A percentile compares a stretch with the other conserved stretches of the same genome.
Conservation (phyloP, 768 basidiomycete species). For the Tylopilus plumbeoviolaceoides region DNA sequence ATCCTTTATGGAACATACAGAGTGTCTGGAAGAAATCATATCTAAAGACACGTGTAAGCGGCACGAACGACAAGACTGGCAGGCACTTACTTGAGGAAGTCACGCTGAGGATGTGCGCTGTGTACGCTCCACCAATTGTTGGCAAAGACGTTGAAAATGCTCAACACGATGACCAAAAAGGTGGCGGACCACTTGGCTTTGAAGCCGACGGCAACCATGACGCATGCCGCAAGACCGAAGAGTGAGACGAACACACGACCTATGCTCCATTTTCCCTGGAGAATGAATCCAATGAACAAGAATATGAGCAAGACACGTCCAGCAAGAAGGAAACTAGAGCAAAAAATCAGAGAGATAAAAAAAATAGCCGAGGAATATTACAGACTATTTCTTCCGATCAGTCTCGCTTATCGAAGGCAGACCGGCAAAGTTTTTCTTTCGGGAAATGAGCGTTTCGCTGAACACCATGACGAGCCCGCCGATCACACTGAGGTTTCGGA, state of each 20-base stretch:
- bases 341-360: slow-evolving; percentile 2
- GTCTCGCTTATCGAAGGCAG: slow-evolving; percentile 88
- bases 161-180: slow-evolving; percentile 89
- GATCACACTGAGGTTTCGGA: slow-evolving; percentile 96
- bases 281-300: slow-evolving; percentile 96
- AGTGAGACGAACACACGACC: slow-evolving; percentile 84
- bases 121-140: slow-evolving; percentile 99
- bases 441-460: slow-evolving; percentile 87
- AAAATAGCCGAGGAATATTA: slow-evolving; percentile 6
- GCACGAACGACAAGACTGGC: neutral
- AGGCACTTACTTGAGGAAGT: slow-evolving; percentile 87
- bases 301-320: slow-evolving; percentile 97
- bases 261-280: slow-evolving; percentile 90
- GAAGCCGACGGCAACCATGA: slow-evolving; percentile 97
- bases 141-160: slow-evolving; percentile 94
- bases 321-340: slow-evolving; percentile 85
- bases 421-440: slow-evolving; percentile 87
- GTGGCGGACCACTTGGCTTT: slow-evolving; percentile 98
- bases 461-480: slow-evolving; percentile 99
- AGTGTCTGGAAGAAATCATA: slow-evolving; percentile 99
- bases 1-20: slow-evolving; percentile 36
- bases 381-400: slow-evolving; percentile 97
- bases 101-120: slow-evolving; percentile 88
- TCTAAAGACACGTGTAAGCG: slow-evolving; percentile 40
- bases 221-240: slow-evolving; percentile 85